Evolutionary conservation across 2,329 filamentous ascomycete species (phyloP).

Genomic region (Beauveria pseudobassiana): DNA sequence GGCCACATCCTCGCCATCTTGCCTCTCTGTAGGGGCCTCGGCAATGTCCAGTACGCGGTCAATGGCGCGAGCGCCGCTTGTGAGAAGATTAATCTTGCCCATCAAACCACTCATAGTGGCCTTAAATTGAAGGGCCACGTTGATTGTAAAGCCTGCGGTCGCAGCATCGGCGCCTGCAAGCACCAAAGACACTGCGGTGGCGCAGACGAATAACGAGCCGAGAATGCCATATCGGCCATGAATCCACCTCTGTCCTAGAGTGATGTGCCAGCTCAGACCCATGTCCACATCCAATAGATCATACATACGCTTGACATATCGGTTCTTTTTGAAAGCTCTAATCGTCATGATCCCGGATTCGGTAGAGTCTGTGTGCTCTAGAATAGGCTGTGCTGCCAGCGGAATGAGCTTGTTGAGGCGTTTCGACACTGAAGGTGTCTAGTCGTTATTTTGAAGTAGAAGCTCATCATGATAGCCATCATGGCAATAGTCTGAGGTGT

Average conservation of each 20-base stretch:
- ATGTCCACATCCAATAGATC: slow-evolving; percentile 3
- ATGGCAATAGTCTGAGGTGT: not conserved
- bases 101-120: not conserved
- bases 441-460: slow-evolving; percentile 1
- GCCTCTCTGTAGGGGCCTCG: not conserved
- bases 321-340: slow-evolving; percentile 6
- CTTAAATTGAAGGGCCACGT: slow-evolving; percentile 8
- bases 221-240: slow-evolving; percentile 7
- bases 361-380: slow-evolving; percentile 9
- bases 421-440: slow-evolving; percentile 3
- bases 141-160: slow-evolving; percentile 7
- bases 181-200: slow-evolving; percentile 1
- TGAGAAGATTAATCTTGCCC: not conserved
- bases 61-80: not conserved
- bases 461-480: not conserved
- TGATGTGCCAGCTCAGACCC: slow-evolving; percentile 2
- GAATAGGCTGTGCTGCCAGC: not conserved
- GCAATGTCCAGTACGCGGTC: not conserved
- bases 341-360: slow-evolving; percentile 10
- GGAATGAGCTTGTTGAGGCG: slow-evolving; percentile 7
- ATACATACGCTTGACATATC: slow-evolving; percentile 7
- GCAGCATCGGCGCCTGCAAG: not conserved
- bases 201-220: slow-evolving; percentile 7
- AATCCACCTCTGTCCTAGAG: slow-evolving; percentile 4
- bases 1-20: not conserved